phyloP scores from a whole-genome alignment of 192 early-diverging fungal species.

The Kappamyces sp. region DNA sequence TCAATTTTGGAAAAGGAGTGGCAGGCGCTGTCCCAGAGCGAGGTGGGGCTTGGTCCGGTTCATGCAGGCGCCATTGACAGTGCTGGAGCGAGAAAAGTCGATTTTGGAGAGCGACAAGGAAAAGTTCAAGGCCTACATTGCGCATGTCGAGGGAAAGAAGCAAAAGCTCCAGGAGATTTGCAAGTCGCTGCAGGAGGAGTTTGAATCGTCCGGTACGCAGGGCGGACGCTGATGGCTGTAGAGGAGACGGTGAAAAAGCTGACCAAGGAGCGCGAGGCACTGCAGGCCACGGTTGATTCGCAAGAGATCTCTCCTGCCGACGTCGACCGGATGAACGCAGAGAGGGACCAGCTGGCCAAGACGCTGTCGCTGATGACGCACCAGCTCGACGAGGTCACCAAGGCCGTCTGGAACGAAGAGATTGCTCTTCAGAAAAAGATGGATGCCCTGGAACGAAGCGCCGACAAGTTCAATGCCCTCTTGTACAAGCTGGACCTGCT shows the following conservation, averaged over 20 bases:
- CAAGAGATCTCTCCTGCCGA: constrained; percentile 75
- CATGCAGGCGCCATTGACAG: constrained; percentile 48
- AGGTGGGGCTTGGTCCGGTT: constrained; percentile 35
- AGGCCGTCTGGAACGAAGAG: constrained; percentile 60
- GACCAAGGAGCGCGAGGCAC: constrained; percentile 45
- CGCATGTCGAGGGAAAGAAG: constrained; percentile 32
- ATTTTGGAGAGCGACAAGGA: constrained; percentile 53
- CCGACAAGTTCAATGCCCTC: constrained; percentile 49
- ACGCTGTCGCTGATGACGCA: constrained; percentile 43
- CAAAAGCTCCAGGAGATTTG: constrained; percentile 47
- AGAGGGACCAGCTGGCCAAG: constrained; percentile 61
- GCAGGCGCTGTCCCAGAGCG: constrained; percentile 32
- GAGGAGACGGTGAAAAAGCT: constrained; percentile 41
- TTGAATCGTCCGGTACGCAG: constrained; percentile 19
- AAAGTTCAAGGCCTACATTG: constrained; percentile 52
- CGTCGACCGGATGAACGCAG: constrained; percentile 74
- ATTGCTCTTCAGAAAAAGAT: constrained; percentile 63
- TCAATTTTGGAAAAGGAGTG: constrained; percentile 47
- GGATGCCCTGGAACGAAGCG: constrained; percentile 49
- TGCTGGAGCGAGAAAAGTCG: constrained; percentile 46
- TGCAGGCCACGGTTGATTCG: constrained; percentile 60
- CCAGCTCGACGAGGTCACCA: constrained; percentile 53
- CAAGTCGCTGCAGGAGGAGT: constrained; percentile 33
- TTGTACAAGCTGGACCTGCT: constrained; percentile 37
- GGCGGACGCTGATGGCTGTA: background rate